Evolutionary conservation across 2,329 filamentous ascomycete species (phyloP).

Genomic region (Fusarium lyarnte): DNA sequence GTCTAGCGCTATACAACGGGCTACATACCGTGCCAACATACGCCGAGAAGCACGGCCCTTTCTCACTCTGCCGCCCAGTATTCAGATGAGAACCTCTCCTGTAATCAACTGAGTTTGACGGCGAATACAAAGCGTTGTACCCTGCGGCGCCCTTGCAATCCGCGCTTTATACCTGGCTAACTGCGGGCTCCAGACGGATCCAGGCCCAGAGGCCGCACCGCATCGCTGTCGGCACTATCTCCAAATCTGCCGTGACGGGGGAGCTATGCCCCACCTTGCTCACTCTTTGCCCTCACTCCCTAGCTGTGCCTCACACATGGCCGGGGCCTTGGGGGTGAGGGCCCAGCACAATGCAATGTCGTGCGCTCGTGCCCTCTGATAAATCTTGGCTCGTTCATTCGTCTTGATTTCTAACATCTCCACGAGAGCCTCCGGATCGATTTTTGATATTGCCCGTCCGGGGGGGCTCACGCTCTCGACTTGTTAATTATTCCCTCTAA

Average conservation of each 20-base stretch:
- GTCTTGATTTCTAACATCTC: conserved; percentile 41
- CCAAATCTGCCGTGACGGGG: conserved; percentile 44
- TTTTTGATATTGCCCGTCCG: conserved; percentile 38
- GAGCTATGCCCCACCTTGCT: conserved; percentile 42
- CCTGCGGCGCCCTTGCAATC: conserved; percentile 32
- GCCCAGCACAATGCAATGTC: conserved; percentile 45
- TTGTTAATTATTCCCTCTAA: conserved; percentile 30
- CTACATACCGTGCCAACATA: conserved; percentile 25
- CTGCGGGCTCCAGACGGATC: conserved; percentile 34
- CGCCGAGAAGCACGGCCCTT: conserved; percentile 23
- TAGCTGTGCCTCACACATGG: conserved; percentile 42
- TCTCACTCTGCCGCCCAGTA: conserved; percentile 16
- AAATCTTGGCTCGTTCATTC: conserved; percentile 45
- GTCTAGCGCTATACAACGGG: not conserved
- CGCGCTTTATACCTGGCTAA: conserved; percentile 35
- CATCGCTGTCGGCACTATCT: conserved; percentile 45
- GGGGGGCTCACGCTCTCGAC: conserved; percentile 27
- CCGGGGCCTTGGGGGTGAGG: conserved; percentile 41
- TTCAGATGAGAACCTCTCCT: conserved; percentile 8
- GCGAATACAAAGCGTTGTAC: conserved; percentile 27
- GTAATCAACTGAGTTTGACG: conserved; percentile 17
- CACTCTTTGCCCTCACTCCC: conserved; percentile 41
- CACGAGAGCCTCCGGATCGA: conserved; percentile 41
- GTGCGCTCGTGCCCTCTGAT: conserved; percentile 45
- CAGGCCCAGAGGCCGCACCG: conserved; percentile 35